Percentiles rank a stretch among this genome's conserved stretches.
These are phyloP conservation scores for Blastobotrys mokoenaii DNA, from an alignment of 805 yeast genomes.

Conservation along the genomic window DNA sequence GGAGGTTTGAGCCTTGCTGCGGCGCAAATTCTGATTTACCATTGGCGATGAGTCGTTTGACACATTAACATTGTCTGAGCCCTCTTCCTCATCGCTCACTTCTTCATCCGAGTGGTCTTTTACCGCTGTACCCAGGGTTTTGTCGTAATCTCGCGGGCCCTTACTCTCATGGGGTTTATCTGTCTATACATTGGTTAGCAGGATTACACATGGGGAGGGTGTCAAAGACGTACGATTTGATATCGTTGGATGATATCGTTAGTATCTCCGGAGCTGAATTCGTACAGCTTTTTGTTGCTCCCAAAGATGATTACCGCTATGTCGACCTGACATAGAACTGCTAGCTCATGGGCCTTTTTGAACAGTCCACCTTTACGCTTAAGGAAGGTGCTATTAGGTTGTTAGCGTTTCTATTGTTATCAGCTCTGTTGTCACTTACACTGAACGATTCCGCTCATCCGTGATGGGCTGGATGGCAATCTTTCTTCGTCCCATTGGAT, in stretches of 20 bases:
- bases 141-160: constrained; percentile 19
- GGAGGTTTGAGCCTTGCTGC: neutral
- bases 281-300: constrained; percentile 67
- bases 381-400: constrained; percentile 54
- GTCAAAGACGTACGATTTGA: constrained; percentile 12
- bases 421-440: constrained; percentile 20
- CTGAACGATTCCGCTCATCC: constrained; percentile 69
- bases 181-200: neutral
- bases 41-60: constrained; percentile 1
- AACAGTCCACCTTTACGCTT: constrained; percentile 92
- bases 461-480: constrained; percentile 85
- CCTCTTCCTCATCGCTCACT: constrained; percentile 17
- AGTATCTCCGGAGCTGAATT: constrained; percentile 66
- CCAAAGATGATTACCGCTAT: constrained; percentile 85
- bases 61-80: constrained; percentile 5
- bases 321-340: constrained; percentile 88
- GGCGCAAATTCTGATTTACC: neutral
- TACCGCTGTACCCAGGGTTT: neutral
- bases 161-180: constrained; percentile 21
- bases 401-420: too few relatives aligned
- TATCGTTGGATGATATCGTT: constrained; percentile 31
- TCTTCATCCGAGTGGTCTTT: constrained; percentile 9
- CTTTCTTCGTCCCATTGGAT: constrained; percentile 86
- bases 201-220: neutral
- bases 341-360: constrained; percentile 69